Evolutionary conservation across 192 early-diverging fungal genomes (phyloP).

Genomic region (Coemansia sp.): DNA sequence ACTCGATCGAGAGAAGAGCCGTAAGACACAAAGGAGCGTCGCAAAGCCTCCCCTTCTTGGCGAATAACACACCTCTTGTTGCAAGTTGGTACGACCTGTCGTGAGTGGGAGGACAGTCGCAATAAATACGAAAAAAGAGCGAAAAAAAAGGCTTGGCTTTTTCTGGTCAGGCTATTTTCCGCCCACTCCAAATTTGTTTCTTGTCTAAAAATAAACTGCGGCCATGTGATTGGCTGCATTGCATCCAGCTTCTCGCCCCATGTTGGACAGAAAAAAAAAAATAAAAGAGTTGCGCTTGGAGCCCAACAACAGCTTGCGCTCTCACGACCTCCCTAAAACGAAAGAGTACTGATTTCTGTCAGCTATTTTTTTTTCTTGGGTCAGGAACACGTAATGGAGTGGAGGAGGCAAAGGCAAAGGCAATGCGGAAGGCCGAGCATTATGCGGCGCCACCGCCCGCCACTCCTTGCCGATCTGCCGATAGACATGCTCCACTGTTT

Average conservation of each 20-base stretch:
- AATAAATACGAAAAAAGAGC: constrained; percentile 3
- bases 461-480: background rate
- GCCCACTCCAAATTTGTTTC: constrained; percentile 7
- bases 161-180: constrained; percentile 2
- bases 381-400: background rate
- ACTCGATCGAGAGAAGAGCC: background rate
- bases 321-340: background rate
- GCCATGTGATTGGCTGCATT: constrained; percentile 27
- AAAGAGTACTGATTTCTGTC: background rate
- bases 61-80: background rate
- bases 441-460: background rate
- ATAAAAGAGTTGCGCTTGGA: background rate
- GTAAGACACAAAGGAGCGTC: constrained; percentile 3
- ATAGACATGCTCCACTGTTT: background rate
- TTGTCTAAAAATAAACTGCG: constrained; percentile 23
- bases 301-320: background rate
- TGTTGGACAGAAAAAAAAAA: background rate
- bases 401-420: background rate
- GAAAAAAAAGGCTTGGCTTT: constrained; percentile 13
- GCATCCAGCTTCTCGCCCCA: background rate
- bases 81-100: background rate
- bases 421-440: background rate
- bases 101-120: background rate
- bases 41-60: background rate
- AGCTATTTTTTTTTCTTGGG: background rate